Evolutionary conservation across 2,329 filamentous ascomycete genomes (phyloP).

Genomic region (Mollisiaceae sp.): DNA sequence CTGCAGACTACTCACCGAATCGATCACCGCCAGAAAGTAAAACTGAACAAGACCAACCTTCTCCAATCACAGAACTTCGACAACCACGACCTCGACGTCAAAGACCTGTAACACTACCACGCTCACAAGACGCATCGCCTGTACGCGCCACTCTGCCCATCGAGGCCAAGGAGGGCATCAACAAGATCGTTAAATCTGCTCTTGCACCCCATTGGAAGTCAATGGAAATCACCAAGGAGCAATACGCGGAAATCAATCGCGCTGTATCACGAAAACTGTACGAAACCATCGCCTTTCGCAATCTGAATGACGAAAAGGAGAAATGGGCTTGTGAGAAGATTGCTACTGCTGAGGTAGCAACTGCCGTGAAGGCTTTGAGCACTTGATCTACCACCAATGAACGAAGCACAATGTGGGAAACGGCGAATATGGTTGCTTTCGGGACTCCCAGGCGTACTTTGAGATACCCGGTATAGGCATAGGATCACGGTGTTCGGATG

Average conservation of each 20-base stretch:
- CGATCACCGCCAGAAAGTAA: conserved; percentile 48
- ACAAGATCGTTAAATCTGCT: conserved; percentile 82
- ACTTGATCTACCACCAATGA: conserved; percentile 34
- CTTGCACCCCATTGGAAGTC: conserved; percentile 80
- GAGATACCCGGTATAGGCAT: conserved; percentile 34
- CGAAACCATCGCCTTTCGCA: conserved; percentile 55
- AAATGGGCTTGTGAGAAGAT: conserved; percentile 75
- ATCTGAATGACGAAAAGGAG: conserved; percentile 66
- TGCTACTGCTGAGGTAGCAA: conserved; percentile 78
- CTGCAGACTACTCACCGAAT: conserved; percentile 74
- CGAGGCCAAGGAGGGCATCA: conserved; percentile 86
- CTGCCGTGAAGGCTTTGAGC: conserved; percentile 67
- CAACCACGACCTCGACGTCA: conserved; percentile 41
- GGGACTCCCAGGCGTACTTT: conserved; percentile 30
- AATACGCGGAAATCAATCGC: conserved; percentile 92
- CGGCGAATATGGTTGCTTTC: conserved; percentile 31
- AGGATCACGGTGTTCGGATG: conserved; percentile 14
- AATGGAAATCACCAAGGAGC: conserved; percentile 80
- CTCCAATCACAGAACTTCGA: conserved; percentile 31
- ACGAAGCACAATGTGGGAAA: conserved; percentile 17
- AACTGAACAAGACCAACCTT: conserved; percentile 33
- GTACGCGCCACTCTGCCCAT: conserved; percentile 70
- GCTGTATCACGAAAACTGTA: conserved; percentile 89
- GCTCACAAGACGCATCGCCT: conserved; percentile 65
- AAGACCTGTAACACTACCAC: conserved; percentile 41